Evolutionary conservation across 2,329 filamentous ascomycete genomes (phyloP), one percentile per base, ranked within the genome.

Genomic region (Pseudopyrenochaeta lycopersici): DNA sequence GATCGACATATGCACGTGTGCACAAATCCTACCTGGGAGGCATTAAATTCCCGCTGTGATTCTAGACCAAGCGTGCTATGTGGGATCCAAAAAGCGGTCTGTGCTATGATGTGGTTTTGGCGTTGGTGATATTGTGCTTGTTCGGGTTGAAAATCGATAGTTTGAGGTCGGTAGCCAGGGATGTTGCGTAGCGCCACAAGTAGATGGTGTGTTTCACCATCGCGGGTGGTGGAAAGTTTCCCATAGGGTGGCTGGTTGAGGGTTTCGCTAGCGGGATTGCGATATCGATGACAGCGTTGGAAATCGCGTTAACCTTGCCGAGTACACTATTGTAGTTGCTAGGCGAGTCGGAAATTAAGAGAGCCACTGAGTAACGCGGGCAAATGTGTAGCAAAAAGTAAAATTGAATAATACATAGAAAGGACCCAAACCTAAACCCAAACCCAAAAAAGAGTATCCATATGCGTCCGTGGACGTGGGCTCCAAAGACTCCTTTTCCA

Each of bases 131-230:
- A 12, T 29, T 41, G 38, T 23, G 18, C 35, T 12, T 18, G 38
- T 23, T n/a, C 42, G 46, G 32, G 40, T 49, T 46, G 11, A 21
- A 18, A 31, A 17, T 47, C 50, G 23, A 56, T 56, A 54, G 54
- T 53, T 43, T 35, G 21, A 32, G 27, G 12, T 9, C 50, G 38
- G 36, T 23, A 32, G n/a, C 33, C 30, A 29, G 23, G 30, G 12
- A 35, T 14, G 23, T 46, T 18, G 43, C 39, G 46, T 33, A 41
- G 27, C 41, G 32, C 40, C 7, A 46, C 11, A 21, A 15, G 18
- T 20, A 35, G 31, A 21, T 58, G 14, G 38, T 23, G 14, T 42
- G 52, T 61, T 58, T 58, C 52, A 58, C 21, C 33, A 32, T 45
- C 32, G 32, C 30, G 17, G 18, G 17, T 18, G 7, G 29, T 36